Conservation (phyloP, 139 green algal genomes). For the Auxenochlorella pyrenoidosa region DNA sequence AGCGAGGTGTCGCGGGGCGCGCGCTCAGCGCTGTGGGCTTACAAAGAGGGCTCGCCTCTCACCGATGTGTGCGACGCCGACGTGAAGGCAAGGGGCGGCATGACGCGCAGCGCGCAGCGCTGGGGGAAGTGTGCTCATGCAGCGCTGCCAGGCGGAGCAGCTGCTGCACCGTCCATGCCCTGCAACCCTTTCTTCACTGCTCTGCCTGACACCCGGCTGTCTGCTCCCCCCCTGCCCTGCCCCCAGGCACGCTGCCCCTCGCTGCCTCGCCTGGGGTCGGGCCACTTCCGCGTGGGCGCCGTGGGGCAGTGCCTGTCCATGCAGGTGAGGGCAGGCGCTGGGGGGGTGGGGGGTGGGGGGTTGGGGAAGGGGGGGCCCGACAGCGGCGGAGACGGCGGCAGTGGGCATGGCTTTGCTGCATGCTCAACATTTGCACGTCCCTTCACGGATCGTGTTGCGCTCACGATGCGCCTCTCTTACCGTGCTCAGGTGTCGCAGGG, state of each 20-base stretch:
- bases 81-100: slow-evolving; percentile 53
- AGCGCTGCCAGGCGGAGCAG: not conserved
- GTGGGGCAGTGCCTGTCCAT: slow-evolving; percentile 82
- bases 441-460: no score
- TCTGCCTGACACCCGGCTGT: not conserved
- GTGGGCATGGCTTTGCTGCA: no score
- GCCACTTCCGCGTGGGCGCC: slow-evolving; percentile 59
- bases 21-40: slow-evolving; percentile 88
- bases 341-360: no score
- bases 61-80: slow-evolving; percentile 81
- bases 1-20: slow-evolving; percentile 81
- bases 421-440: no score
- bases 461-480: no score
- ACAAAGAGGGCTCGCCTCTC: slow-evolving; percentile 61
- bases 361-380: no score
- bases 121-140: not conserved
- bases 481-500: not conserved
- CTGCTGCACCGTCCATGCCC: no score
- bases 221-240: not conserved
- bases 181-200: no score
- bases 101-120: not conserved
- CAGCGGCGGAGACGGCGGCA: not conserved
- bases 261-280: slow-evolving; percentile 57
- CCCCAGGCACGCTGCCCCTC: slow-evolving; percentile 13
- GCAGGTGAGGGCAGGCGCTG: slow-evolving; percentile 42